These are phyloP conservation scores for Fusarium sublunatum DNA, from an alignment of 2,329 filamentous ascomycete genomes.

Conservation along the genomic window DNA sequence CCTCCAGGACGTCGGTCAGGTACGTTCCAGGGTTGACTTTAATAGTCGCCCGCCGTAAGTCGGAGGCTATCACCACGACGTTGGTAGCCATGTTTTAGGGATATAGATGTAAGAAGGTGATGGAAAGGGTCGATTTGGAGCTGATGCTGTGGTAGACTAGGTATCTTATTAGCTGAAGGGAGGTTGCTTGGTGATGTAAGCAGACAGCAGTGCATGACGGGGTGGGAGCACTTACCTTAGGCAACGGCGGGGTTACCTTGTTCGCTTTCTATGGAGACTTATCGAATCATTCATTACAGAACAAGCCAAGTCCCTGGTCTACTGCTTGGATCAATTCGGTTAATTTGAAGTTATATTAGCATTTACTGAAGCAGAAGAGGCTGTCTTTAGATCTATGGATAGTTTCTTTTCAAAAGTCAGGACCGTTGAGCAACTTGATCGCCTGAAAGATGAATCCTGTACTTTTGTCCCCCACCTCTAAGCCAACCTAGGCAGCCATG, in stretches of 20 bases:
- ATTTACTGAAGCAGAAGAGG: too few relatives aligned
- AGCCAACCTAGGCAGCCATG: conserved; percentile 17
- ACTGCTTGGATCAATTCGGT: too few relatives aligned
- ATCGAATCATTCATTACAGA: background rate
- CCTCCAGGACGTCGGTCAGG: conserved; percentile 84
- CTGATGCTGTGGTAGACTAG: background rate
- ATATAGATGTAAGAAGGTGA: background rate
- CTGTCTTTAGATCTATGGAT: too few relatives aligned
- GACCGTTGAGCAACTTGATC: too few relatives aligned
- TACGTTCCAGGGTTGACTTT: conserved; percentile 86
- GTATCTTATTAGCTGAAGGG: conserved; percentile 6
- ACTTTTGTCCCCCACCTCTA: too few relatives aligned
- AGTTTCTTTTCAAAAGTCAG: too few relatives aligned
- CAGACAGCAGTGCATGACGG: conserved; percentile 1
- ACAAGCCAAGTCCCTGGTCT: background rate
- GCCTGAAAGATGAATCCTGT: too few relatives aligned
- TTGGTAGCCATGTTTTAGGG: conserved; percentile 78
- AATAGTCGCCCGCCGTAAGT: conserved; percentile 80
- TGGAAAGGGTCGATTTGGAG: background rate
- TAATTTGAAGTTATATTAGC: too few relatives aligned
- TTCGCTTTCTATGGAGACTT: background rate
- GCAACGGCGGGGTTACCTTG: conserved; percentile 29
- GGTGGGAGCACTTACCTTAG: background rate
- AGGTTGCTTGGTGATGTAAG: conserved; percentile 41
- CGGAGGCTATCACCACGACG: conserved; percentile 86